A percentile compares a stretch with the other conserved stretches of the same genome.
Conservation (phyloP, 1,284 basidiomycete genomes). For the Agroathelia rolfsii region DNA sequence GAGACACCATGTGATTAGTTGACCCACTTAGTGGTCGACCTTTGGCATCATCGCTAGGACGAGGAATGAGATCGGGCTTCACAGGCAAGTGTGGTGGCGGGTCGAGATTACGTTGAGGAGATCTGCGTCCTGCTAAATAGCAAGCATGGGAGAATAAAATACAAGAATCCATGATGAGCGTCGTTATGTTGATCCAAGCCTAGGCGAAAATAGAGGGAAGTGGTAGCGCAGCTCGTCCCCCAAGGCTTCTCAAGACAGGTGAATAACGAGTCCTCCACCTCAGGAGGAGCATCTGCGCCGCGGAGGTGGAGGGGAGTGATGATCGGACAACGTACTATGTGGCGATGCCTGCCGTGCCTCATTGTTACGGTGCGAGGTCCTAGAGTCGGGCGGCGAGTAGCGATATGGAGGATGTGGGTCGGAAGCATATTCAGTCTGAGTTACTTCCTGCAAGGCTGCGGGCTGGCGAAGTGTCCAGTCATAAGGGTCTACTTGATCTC, state of each 20-base stretch:
- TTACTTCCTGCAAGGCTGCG: too few species aligned
- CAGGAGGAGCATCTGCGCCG: constrained; percentile 34
- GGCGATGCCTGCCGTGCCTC: constrained; percentile 37
- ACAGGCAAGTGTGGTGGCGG: too few species aligned
- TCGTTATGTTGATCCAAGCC: constrained; percentile 41
- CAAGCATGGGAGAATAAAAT: constrained; percentile 24
- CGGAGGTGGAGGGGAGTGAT: constrained; percentile 32
- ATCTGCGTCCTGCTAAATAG: constrained; percentile 48
- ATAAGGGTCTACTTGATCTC: too few species aligned
- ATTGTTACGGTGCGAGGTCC: too few species aligned
- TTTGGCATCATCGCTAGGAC: too few species aligned
- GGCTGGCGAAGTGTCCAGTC: too few species aligned
- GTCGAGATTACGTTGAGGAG: constrained; percentile 26
- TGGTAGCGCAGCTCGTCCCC: constrained; percentile 35
- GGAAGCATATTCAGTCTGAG: too few species aligned
- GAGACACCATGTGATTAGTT: too few species aligned
- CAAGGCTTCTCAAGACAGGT: constrained; percentile 42
- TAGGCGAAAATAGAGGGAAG: constrained; percentile 29
- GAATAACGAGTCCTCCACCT: constrained; percentile 37
- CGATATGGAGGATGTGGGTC: too few species aligned
- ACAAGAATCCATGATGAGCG: constrained; percentile 44
- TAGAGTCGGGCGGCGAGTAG: too few species aligned
- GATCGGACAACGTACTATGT: constrained; percentile 70
- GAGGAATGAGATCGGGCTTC: too few species aligned
- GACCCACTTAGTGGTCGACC: too few species aligned